Evolutionary conservation across 176 grass and related monocot genomes (phyloP).

Genomic region (Aegilops bicornis): DNA sequence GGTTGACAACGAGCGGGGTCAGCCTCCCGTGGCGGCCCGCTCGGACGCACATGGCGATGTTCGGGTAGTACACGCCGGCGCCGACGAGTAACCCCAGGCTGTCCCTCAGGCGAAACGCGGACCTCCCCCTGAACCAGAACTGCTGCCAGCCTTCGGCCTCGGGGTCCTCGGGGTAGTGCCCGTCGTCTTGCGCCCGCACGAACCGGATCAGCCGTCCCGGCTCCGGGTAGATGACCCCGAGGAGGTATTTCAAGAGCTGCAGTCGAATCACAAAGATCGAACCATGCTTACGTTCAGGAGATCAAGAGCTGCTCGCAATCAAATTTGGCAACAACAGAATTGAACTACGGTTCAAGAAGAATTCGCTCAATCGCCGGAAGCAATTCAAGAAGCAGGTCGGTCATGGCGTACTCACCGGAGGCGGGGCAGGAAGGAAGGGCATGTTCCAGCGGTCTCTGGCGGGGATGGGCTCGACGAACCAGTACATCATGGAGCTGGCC

Average conservation of each 20-base stretch:
- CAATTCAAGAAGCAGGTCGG: neutral
- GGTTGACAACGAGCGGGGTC: no score
- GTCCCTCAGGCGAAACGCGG: neutral
- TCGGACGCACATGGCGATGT: no score
- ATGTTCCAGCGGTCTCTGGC: neutral
- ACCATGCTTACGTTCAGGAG: neutral
- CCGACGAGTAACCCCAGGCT: neutral
- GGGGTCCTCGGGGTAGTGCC: neutral
- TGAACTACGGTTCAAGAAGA: no score
- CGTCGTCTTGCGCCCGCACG: neutral
- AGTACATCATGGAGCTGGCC: no score
- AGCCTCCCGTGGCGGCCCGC: no score
- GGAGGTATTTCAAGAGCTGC: neutral
- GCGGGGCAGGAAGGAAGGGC: neutral
- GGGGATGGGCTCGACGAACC: neutral
- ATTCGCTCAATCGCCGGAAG: neutral
- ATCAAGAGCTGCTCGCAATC: neutral
- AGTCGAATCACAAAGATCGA: neutral
- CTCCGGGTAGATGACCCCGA: neutral
- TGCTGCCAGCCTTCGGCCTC: neutral
- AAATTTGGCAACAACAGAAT: no score
- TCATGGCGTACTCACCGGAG: neutral
- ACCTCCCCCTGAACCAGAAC: neutral
- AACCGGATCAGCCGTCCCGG: neutral
- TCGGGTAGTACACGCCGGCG: no score